Conservation (phyloP, 2,329 filamentous ascomycete species). For the Paramyrothecium roridum region DNA sequence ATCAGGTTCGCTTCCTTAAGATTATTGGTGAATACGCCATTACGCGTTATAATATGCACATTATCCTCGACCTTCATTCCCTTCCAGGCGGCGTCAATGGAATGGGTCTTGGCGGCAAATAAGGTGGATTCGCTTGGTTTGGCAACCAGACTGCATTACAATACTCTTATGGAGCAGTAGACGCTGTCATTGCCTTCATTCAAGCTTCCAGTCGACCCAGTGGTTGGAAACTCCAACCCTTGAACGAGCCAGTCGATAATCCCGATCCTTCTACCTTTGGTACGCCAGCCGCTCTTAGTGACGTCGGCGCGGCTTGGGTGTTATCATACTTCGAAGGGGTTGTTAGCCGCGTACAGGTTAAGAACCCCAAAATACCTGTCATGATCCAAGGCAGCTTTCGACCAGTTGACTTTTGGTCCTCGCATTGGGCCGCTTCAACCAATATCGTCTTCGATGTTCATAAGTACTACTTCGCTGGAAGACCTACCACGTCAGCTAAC, state of each 20-base stretch:
- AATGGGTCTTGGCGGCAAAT: conserved; percentile 4
- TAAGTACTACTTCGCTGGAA: conserved; percentile 7
- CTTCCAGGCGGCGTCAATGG: conserved; percentile 7
- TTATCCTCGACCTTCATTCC: conserved; percentile 9
- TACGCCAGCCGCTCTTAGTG: conserved; percentile 1
- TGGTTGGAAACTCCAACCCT: conserved; percentile 2
- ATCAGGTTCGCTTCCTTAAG: conserved; percentile 2
- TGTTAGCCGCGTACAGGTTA: conserved; percentile 4
- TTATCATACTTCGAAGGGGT: conserved; percentile 6
- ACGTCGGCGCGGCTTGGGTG: conserved; percentile 5
- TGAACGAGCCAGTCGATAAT: conserved; percentile 8
- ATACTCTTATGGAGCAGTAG: conserved; percentile 5
- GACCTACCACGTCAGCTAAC: background rate
- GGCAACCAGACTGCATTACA: conserved; percentile 1
- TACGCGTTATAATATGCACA: conserved; percentile 6
- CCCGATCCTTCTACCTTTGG: conserved; percentile 2
- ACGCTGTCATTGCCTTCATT: conserved; percentile 6
- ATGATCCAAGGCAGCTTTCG: conserved; percentile 8
- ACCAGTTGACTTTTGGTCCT: conserved; percentile 4
- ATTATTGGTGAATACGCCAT: conserved; percentile 6
- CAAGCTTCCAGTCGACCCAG: background rate
- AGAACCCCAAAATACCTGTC: conserved; percentile 4
- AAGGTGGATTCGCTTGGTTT: conserved; percentile 5
- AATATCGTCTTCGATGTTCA: conserved; percentile 8
- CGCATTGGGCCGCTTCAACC: background rate